Percentiles rank a stretch among this genome's conserved stretches.
Evolutionary conservation across 2,329 filamentous ascomycete genomes (phyloP).

Genomic region (Fusarium verticillioides): DNA sequence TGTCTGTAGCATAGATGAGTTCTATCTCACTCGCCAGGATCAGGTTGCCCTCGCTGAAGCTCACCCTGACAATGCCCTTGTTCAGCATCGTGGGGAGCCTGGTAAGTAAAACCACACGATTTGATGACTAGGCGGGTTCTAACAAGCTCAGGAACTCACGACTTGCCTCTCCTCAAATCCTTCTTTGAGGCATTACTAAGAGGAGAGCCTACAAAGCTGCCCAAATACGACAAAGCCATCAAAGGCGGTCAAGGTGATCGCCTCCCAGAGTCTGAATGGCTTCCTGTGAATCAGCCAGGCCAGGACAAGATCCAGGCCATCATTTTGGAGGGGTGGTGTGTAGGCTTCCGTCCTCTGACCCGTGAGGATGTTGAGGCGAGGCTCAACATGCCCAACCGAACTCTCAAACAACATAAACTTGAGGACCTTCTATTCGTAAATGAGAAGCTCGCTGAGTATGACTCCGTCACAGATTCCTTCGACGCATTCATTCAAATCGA

Average conservation of each 20-base stretch:
- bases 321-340: conserved; percentile 91
- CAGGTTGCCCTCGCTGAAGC: conserved; percentile 72
- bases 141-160: conserved; percentile 68
- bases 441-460: conserved; percentile 58
- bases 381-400: conserved; percentile 62
- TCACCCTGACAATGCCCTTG: conserved; percentile 77
- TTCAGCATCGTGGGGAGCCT: conserved; percentile 86
- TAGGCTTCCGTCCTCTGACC: conserved; percentile 78
- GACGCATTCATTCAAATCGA: conserved; percentile 71
- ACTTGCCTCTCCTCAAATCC: conserved; percentile 70
- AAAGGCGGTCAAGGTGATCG: conserved; percentile 83
- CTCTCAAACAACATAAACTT: conserved; percentile 58
- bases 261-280: conserved; percentile 70
- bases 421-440: conserved; percentile 64
- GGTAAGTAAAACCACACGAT: conserved; percentile 53
- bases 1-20: conserved; percentile 87
- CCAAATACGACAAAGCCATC: conserved; percentile 85
- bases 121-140: background rate
- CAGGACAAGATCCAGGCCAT: conserved; percentile 69
- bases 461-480: conserved; percentile 60
- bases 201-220: conserved; percentile 67
- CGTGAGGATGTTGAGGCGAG: conserved; percentile 63
- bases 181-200: conserved; percentile 71
- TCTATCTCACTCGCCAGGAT: conserved; percentile 80
- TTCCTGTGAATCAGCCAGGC: conserved; percentile 62